phyloP scores from a whole-genome alignment of 1,284 basidiomycete genomes.

The Abortiporus biennis region DNA sequence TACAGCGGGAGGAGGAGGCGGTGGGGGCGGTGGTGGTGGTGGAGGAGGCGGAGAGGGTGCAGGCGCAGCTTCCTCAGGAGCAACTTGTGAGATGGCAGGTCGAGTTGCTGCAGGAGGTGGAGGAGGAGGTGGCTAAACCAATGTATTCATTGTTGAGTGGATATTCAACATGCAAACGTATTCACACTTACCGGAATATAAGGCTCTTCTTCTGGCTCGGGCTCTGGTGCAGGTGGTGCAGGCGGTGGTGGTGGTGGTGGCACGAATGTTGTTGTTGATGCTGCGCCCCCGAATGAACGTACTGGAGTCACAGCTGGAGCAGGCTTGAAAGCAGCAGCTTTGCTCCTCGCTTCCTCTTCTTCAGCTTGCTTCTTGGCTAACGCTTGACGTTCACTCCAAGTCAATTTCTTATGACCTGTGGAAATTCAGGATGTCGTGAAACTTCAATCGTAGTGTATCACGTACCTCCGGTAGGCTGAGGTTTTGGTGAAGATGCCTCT shows the following conservation, averaged over 20 bases:
- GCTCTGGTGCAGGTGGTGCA: slow-evolving; percentile 21
- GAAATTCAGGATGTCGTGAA: slow-evolving; percentile 1
- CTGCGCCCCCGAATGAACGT: slow-evolving; percentile 12
- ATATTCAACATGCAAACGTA: background rate
- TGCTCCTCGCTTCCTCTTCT: slow-evolving; percentile 73
- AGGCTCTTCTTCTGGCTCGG: slow-evolving; percentile 28
- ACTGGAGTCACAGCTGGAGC: slow-evolving; percentile 17
- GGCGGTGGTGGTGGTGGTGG: slow-evolving; percentile 13
- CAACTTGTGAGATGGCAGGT: slow-evolving; percentile 21
- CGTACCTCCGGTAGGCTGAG: slow-evolving; percentile 11
- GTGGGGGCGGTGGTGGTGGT: slow-evolving; percentile 31
- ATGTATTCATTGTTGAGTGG: background rate
- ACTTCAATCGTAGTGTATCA: background rate
- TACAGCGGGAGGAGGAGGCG: slow-evolving; percentile 15
- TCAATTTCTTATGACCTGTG: slow-evolving; percentile 61
- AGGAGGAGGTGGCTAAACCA: slow-evolving; percentile 30
- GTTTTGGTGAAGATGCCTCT: slow-evolving; percentile 19
- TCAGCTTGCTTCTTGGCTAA: slow-evolving; percentile 79
- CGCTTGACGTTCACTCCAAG: slow-evolving; percentile 89
- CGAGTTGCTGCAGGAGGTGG: slow-evolving; percentile 28
- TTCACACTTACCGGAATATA: slow-evolving; percentile 23
- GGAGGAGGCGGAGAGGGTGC: slow-evolving; percentile 25
- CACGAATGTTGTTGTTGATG: background rate
- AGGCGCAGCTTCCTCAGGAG: slow-evolving; percentile 25
- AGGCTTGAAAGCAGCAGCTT: slow-evolving; percentile 39